Conservation (phyloP, 805 yeast genomes). For the Kodamaea fukazawae region DNA sequence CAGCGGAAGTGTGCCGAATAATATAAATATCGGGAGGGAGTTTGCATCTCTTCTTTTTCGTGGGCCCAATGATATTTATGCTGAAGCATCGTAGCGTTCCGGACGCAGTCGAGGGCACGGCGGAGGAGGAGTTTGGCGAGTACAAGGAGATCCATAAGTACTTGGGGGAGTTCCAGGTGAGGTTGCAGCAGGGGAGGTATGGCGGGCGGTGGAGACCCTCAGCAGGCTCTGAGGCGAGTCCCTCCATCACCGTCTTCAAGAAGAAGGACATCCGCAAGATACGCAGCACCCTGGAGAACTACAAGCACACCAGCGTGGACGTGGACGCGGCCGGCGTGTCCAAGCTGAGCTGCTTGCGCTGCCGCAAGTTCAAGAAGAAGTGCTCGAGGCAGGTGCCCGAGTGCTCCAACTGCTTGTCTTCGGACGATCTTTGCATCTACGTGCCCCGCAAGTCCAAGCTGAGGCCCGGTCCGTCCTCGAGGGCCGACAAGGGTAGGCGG, state of each 20-base stretch:
- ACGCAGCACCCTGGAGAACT: constrained; percentile 21
- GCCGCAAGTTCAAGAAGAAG: constrained; percentile 30
- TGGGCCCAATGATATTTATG: not conserved
- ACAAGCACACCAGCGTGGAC: constrained; percentile 20
- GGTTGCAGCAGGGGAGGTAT: constrained; percentile 9
- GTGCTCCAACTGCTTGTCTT: constrained; percentile 26
- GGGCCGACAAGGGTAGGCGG: constrained; percentile 8
- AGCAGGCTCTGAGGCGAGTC: constrained; percentile 4
- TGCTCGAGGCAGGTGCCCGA: constrained; percentile 32
- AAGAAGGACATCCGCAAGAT: constrained; percentile 23
- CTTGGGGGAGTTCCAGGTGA: constrained; percentile 22
- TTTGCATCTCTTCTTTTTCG: not conserved
- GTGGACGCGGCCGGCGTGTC: constrained; percentile 20
- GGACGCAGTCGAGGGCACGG: no score
- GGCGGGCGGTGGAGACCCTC: not conserved
- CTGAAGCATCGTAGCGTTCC: not conserved
- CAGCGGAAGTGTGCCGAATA: not conserved
- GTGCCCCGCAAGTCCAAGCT: constrained; percentile 16
- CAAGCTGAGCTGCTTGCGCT: constrained; percentile 28
- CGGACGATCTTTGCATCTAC: constrained; percentile 31
- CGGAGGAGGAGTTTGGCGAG: constrained; percentile 5
- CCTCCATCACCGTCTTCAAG: constrained; percentile 26
- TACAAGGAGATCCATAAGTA: constrained; percentile 20
- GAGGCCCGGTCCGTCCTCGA: no score
- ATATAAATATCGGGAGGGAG: not conserved